Evolutionary conservation across 148 eudicot species (phyloP).

Genomic region (Amaranthus palmeri): DNA sequence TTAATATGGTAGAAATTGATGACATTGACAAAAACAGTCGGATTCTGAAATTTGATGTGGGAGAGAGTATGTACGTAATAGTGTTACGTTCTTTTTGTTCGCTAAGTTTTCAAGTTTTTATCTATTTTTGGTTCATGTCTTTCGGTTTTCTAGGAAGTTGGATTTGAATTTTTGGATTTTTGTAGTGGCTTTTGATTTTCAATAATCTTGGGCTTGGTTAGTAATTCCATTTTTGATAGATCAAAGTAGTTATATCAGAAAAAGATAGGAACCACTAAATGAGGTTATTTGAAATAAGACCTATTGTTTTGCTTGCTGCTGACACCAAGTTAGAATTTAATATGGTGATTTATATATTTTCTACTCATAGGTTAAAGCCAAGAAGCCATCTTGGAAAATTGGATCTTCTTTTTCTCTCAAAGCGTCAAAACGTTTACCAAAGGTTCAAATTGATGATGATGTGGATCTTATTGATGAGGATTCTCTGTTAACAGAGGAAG

Average conservation of each 20-base stretch:
- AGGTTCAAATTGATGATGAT: constrained; percentile 67
- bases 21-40: too few species aligned
- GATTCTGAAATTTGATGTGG: too few species aligned
- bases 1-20: too few species aligned
- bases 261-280: neutral
- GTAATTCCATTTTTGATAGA: neutral
- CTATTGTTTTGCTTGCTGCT: neutral
- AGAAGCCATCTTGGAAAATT: constrained; percentile 80
- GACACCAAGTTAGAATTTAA: neutral
- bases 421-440: constrained; percentile 51
- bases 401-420: constrained; percentile 87
- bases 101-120: too few species aligned
- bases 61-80: too few species aligned
- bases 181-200: neutral
- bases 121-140: neutral
- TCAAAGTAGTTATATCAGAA: too few species aligned
- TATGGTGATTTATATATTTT: constrained; percentile 1
- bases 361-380: constrained; percentile 41
- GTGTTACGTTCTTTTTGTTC: too few species aligned
- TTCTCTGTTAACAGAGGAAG: constrained; percentile 83
- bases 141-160: neutral
- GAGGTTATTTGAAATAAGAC: neutral
- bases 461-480: constrained; percentile 92
- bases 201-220: neutral
- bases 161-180: neutral